A percentile compares a stretch with the other conserved stretches of the same genome.
Evolutionary conservation across 1,284 basidiomycete species (phyloP).

Genomic region (Apiotrichum mycotoxinovorans): DNA sequence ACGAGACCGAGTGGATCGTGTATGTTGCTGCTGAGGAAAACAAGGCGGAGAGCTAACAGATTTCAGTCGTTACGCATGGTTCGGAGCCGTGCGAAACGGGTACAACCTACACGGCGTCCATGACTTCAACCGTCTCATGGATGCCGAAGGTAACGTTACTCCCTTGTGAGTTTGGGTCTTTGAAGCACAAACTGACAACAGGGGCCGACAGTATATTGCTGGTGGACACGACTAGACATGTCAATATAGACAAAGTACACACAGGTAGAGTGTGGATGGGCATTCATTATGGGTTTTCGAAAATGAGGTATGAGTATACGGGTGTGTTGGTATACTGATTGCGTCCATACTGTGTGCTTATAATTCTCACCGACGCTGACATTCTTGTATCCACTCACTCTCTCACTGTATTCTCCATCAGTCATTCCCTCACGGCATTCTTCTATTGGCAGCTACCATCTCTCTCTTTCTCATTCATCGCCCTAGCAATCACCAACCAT

Average conservation of each 20-base stretch:
- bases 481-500: background rate
- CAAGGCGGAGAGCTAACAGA: no score
- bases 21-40: no score
- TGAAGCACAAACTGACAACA: slow-evolving; percentile 1
- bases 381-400: background rate
- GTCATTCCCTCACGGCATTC: no score
- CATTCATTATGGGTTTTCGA: no score
- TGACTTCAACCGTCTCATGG: slow-evolving; percentile 37
- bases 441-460: no score
- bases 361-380: background rate
- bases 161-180: slow-evolving; percentile 24
- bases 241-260: background rate
- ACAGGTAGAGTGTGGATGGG: background rate
- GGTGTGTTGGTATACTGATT: no score
- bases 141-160: slow-evolving; percentile 28
- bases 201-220: slow-evolving; percentile 30
- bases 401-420: no score
- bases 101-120: slow-evolving; percentile 32
- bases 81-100: slow-evolving; percentile 16
- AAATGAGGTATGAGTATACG: no score
- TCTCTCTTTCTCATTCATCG: no score
- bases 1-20: slow-evolving; percentile 31
- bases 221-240: slow-evolving; percentile 22
- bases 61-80: slow-evolving; percentile 17
- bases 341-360: background rate